Conservation (phyloP, 139 green algal species). For the Chlamydomonas incerta region DNA sequence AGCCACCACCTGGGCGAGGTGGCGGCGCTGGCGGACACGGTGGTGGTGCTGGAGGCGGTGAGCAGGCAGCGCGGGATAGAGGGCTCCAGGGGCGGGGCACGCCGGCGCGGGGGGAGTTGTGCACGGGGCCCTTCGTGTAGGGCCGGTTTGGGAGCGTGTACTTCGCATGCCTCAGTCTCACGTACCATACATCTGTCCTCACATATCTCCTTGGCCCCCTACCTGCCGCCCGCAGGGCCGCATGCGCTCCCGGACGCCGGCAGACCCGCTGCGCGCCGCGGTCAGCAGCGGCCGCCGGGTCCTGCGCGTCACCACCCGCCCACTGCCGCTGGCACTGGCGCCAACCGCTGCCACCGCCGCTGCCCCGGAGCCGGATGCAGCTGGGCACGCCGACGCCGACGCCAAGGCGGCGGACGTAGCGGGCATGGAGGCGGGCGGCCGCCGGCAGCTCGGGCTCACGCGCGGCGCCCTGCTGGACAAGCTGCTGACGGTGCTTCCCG, state of each 20-base stretch:
- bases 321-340: background rate
- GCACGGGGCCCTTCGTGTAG: too few species aligned
- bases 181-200: too few species aligned
- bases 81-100: too few species aligned
- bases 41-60: conserved; percentile 21
- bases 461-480: background rate
- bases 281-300: background rate
- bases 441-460: background rate
- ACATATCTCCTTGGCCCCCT: too few species aligned
- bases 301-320: conserved; percentile 6
- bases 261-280: background rate
- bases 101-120: too few species aligned
- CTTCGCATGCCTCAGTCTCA: too few species aligned
- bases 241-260: background rate
- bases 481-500: background rate
- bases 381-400: too few species aligned
- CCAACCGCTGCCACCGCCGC: too few species aligned
- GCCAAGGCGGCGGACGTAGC: too few species aligned
- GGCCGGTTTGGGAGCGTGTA: too few species aligned
- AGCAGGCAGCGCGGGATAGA: background rate
- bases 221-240: background rate
- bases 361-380: background rate
- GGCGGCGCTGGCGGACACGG: conserved; percentile 17
- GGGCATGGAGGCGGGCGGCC: too few species aligned
- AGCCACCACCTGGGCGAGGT: conserved; percentile 39